Evolutionary conservation across 352 stramenopile species (phyloP).

Genomic region (Pythium rishiriense): DNA sequence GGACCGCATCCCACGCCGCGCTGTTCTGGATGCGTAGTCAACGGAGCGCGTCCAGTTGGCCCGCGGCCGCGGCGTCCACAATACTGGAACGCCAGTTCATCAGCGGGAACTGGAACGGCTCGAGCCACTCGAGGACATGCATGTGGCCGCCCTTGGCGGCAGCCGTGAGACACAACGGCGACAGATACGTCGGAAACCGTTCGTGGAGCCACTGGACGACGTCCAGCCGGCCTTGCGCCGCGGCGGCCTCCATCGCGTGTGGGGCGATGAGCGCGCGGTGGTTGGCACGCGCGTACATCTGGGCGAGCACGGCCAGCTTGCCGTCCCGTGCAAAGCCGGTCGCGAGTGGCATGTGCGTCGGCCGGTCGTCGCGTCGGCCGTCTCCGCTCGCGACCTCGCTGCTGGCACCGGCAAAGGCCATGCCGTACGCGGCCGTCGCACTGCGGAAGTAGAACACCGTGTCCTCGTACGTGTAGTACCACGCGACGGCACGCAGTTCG

Average conservation of each 20-base stretch:
- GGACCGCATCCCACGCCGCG: not conserved
- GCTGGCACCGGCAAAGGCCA: not conserved
- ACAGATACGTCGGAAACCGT: not conserved
- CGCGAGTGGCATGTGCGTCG: not conserved
- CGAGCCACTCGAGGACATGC: not conserved
- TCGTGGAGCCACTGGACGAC: not conserved
- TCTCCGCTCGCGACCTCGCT: not conserved
- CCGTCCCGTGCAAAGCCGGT: not conserved
- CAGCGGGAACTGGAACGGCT: not conserved
- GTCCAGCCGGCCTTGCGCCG: not conserved
- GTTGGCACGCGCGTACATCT: not conserved
- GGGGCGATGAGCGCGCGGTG: slow-evolving; percentile 1
- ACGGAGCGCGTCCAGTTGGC: not conserved
- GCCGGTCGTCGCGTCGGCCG: not conserved
- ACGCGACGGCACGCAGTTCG: not conserved
- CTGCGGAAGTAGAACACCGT: not conserved
- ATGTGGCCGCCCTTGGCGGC: not conserved
- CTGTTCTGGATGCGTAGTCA: not conserved
- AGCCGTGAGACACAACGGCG: not conserved
- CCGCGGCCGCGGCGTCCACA: not conserved
- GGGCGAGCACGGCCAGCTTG: not conserved
- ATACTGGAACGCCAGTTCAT: not conserved
- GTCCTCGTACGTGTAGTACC: not conserved
- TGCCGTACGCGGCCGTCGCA: not conserved
- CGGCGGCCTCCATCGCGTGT: not conserved